phyloP scores from a whole-genome alignment of 2,329 filamentous ascomycete species.

The Parastagonospora nodorum region DNA sequence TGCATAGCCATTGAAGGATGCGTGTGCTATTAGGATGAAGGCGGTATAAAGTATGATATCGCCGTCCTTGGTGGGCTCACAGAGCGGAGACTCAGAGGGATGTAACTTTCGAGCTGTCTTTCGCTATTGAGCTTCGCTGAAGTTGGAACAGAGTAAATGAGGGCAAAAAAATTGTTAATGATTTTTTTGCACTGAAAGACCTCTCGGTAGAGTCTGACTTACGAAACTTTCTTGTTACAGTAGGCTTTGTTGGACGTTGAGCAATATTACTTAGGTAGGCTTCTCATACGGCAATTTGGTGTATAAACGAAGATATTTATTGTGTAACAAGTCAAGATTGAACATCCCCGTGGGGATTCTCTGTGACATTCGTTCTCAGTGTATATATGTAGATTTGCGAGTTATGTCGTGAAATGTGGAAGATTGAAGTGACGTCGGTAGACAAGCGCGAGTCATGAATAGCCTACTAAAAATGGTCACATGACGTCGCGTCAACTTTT shows the following conservation, averaged over 20 bases:
- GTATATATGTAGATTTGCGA: background rate
- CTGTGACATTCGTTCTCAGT: no score
- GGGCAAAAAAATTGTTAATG: constrained; percentile 54
- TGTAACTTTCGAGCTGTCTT: constrained; percentile 61
- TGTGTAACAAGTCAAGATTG: no score
- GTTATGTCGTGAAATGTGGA: background rate
- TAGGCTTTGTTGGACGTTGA: no score
- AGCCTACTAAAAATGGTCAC: constrained; percentile 1
- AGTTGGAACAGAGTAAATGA: constrained; percentile 37
- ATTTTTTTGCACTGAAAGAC: no score
- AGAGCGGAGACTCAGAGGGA: constrained; percentile 60
- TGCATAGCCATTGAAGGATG: constrained; percentile 64
- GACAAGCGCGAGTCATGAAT: constrained; percentile 2
- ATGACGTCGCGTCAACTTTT: constrained; percentile 21
- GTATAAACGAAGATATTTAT: no score
- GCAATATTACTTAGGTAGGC: no score
- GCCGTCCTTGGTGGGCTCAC: constrained; percentile 33
- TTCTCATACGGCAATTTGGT: no score
- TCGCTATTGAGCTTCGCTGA: constrained; percentile 56
- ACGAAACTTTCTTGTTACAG: background rate
- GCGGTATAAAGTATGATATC: constrained; percentile 52
- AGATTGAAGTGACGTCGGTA: background rate
- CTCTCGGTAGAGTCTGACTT: background rate
- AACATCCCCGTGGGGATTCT: no score
- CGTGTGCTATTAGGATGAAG: constrained; percentile 55